Evolutionary conservation across 2,329 filamentous ascomycete species (phyloP).

Genomic region (Albophoma yamanashiensis): DNA sequence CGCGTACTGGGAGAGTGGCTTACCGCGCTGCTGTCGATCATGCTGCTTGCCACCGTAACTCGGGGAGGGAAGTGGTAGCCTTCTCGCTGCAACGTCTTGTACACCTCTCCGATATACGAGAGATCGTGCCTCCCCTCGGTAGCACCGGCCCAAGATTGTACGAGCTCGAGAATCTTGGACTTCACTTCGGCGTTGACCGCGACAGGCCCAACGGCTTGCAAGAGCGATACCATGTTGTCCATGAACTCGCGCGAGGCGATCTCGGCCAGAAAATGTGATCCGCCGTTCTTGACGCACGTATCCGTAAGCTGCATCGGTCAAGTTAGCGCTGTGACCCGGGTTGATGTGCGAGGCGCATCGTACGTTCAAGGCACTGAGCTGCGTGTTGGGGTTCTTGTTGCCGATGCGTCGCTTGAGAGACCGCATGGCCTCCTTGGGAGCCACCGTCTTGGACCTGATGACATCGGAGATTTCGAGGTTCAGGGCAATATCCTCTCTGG

Average conservation of each 20-base stretch:
- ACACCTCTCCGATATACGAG: slow-evolving; percentile 80
- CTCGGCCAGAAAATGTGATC: slow-evolving; percentile 86
- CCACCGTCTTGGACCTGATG: slow-evolving; percentile 94
- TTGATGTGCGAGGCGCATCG: slow-evolving; percentile 7
- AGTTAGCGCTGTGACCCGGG: not conserved
- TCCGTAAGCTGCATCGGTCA: slow-evolving; percentile 66
- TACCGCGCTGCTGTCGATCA: slow-evolving; percentile 95
- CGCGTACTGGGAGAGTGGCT: slow-evolving; percentile 22
- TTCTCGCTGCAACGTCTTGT: slow-evolving; percentile 70
- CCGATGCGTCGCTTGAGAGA: slow-evolving; percentile 88
- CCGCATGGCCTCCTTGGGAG: slow-evolving; percentile 96
- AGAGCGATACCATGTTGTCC: slow-evolving; percentile 86
- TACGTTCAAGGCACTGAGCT: slow-evolving; percentile 89
- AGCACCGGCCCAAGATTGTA: slow-evolving; percentile 87
- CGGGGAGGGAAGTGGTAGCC: slow-evolving; percentile 85
- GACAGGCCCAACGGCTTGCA: slow-evolving; percentile 66
- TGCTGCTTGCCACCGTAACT: slow-evolving; percentile 81
- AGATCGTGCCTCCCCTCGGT: slow-evolving; percentile 77
- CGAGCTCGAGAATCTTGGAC: slow-evolving; percentile 81
- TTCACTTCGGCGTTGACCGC: slow-evolving; percentile 79
- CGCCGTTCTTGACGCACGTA: slow-evolving; percentile 97
- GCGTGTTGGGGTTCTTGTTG: slow-evolving; percentile 95
- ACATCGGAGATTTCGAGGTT: slow-evolving; percentile 98
- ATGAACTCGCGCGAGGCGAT: slow-evolving; percentile 97
- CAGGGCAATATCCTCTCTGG: slow-evolving; percentile 86